Evolutionary conservation across 495 filamentous ascomycete species (phyloP), one percentile per base, ranked within the genome.

Genomic region (Daldinia grandis): DNA sequence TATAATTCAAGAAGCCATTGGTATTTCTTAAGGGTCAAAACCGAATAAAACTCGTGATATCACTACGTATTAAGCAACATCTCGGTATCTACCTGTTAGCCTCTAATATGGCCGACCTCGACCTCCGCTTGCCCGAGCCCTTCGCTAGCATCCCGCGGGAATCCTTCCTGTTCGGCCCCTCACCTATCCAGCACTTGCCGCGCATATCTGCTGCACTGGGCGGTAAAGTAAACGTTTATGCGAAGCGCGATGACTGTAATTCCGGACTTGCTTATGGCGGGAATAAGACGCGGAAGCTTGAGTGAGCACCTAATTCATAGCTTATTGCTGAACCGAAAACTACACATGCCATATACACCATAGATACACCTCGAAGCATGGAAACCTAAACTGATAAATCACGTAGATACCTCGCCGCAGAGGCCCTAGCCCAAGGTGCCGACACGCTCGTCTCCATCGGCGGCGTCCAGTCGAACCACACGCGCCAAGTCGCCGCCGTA

Each of bases 401-500:
- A 15, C 5, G 1, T 44, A 84, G 82, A 76, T 84, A 85, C 59
- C 82, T 89, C 30, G 75, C 86, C 47, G 81, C 87, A 5, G 87
- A 89, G 21, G 88, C 88, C 8, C 76, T 84, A n/a, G 75, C 78
- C 54, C 79, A 84, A 60, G 81, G 82, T 17, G 82, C 79, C 71
- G 82, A 85, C 62, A 88, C 85, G 3, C 81, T 91, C 12, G 83
- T 91, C 59, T 85, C 81, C 54, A 87, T 89, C 71, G 89, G 89
- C 50, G 89, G 89, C 40, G 80, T 90, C 10, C 89, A 91, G 70
- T 87, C 83, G 27, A 91, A 91, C 81, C 88, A 90, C 75, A 90
- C 87, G 7, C 83, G 89, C 0, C 84, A 87, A 63, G 88, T 89
- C 0, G 87, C 88, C 2, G 89, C 86, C 0, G 85, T 85, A 0